Evolutionary conservation across 2,329 filamentous ascomycete genomes (phyloP).

Genomic region (Aspergillus sp.): DNA sequence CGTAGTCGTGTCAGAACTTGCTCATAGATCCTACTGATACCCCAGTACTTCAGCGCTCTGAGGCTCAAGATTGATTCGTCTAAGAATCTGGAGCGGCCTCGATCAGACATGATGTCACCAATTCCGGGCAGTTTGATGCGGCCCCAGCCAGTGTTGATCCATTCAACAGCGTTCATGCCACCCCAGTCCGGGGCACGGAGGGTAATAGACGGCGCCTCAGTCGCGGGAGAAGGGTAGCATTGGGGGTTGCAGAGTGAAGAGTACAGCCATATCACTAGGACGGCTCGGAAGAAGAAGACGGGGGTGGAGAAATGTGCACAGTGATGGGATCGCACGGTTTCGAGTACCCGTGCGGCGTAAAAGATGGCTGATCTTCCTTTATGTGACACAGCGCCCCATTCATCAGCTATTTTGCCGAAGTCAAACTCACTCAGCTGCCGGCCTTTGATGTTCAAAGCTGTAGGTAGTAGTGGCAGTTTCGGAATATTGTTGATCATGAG

Average conservation of each 20-base stretch:
- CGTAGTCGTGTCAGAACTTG: neutral
- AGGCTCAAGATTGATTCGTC: neutral
- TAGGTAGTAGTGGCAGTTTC: neutral
- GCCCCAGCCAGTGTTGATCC: slow-evolving; percentile 1
- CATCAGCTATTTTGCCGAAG: neutral
- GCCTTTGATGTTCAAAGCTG: neutral
- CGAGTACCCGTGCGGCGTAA: slow-evolving; percentile 4
- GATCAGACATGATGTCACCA: neutral
- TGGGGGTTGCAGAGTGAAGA: neutral
- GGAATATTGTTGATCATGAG: neutral
- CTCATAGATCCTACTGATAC: slow-evolving; percentile 2
- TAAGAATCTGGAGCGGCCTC: neutral
- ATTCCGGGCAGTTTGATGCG: slow-evolving; percentile 5
- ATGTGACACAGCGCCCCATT: neutral
- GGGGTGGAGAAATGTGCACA: slow-evolving; percentile 1
- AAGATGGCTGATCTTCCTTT: neutral
- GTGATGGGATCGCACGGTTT: neutral
- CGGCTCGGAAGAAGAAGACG: neutral
- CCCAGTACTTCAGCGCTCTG: neutral
- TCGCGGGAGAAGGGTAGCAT: neutral
- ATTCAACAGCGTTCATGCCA: neutral
- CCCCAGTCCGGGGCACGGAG: neutral
- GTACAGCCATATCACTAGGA: neutral
- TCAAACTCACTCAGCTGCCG: neutral
- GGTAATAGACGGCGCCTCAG: neutral